phyloP scores from a whole-genome alignment of 345 rosid species.

The Arabis alpina region DNA sequence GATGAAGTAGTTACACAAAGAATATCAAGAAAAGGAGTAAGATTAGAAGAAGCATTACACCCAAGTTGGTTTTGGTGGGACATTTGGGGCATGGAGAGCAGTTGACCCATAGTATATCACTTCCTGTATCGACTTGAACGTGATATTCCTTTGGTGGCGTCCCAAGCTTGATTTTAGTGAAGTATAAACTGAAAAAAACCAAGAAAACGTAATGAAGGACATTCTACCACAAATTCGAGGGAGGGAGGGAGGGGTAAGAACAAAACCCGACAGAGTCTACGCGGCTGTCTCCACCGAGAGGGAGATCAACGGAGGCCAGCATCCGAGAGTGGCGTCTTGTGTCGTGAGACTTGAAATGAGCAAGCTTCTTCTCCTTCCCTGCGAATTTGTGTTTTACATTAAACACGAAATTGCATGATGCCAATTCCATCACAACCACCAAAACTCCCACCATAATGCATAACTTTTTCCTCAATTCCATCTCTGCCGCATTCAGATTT shows the following conservation, averaged over 20 bases:
- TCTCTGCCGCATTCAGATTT: constrained; percentile 9
- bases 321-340: constrained; percentile 68
- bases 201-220: too few species aligned
- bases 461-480: constrained; percentile 48
- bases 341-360: constrained; percentile 68
- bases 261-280: constrained; percentile 70
- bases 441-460: constrained; percentile 36
- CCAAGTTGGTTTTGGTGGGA: constrained; percentile 72
- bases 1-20: neutral
- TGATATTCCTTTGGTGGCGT: constrained; percentile 70
- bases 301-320: constrained; percentile 64
- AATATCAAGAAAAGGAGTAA: neutral
- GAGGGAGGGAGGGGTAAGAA: constrained; percentile 11
- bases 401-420: constrained; percentile 54
- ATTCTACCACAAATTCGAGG: neutral
- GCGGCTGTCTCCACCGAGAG: constrained; percentile 85
- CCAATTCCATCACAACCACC: constrained; percentile 41
- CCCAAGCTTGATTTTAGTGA: constrained; percentile 69
- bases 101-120: constrained; percentile 93
- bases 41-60: constrained; percentile 53
- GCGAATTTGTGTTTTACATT: constrained; percentile 69
- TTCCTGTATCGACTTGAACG: constrained; percentile 95
- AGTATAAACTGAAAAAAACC: constrained; percentile 64
- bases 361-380: constrained; percentile 50
- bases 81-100: constrained; percentile 69